Evolutionary conservation across 2,329 filamentous ascomycete genomes (phyloP).

Genomic region (Chaetomiaceae sp.): DNA sequence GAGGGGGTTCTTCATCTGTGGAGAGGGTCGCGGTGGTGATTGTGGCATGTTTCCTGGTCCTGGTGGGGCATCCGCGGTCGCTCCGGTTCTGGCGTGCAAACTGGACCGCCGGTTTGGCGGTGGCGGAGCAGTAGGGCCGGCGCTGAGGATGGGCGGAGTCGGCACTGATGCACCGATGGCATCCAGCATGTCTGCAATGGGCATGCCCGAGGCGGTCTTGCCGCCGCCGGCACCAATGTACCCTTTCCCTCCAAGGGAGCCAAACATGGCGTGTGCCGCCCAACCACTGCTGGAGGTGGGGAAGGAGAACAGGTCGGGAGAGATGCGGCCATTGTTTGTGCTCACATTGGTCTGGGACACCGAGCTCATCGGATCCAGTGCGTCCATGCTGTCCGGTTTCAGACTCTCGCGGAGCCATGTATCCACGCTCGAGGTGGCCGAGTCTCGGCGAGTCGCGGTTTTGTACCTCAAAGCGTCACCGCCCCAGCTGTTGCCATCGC

Average conservation of each 20-base stretch:
- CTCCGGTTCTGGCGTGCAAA: conserved; percentile 43
- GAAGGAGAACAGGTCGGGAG: conserved; percentile 53
- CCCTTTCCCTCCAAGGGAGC: conserved; percentile 33
- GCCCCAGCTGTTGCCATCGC: conserved; percentile 39
- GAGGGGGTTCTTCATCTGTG: conserved; percentile 26
- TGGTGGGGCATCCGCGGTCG: conserved; percentile 23
- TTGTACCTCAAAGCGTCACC: conserved; percentile 39
- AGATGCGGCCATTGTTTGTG: conserved; percentile 29
- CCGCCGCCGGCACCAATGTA: conserved; percentile 30
- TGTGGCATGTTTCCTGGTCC: conserved; percentile 19
- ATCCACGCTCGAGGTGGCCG: conserved; percentile 48
- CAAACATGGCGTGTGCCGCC: conserved; percentile 46
- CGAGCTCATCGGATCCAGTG: conserved; percentile 22
- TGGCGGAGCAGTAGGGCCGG: conserved; percentile 36
- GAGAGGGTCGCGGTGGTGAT: conserved; percentile 19
- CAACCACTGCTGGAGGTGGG: conserved; percentile 41
- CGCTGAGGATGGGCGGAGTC: conserved; percentile 26
- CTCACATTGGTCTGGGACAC: conserved; percentile 23
- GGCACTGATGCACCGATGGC: conserved; percentile 45
- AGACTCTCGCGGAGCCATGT: conserved; percentile 54
- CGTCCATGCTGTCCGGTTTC: conserved; percentile 34
- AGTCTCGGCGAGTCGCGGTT: conserved; percentile 38
- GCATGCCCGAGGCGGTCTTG: conserved; percentile 18
- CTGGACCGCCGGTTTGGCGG: conserved; percentile 51
- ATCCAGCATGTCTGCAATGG: conserved; percentile 35